Base-by-base conservation (phyloP, 2,329 filamentous ascomycete genomes). In the Thelonectria rubi region DNA sequence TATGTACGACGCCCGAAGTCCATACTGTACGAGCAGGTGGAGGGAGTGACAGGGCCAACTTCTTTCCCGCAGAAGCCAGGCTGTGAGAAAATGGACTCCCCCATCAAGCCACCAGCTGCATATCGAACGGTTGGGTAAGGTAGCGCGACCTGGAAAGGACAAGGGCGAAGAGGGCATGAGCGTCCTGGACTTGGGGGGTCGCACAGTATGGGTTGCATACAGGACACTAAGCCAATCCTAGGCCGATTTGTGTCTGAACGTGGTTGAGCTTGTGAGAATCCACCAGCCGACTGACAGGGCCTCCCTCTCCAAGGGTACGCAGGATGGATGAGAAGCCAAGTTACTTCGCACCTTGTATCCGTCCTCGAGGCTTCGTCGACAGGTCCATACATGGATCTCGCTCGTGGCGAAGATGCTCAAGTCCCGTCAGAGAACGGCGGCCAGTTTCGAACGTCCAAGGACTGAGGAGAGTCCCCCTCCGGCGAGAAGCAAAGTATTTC, bases 211-310 rank as follows among this genome's bases (percentile, higher is more conserved):
- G 40, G 40, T 17, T 60, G 52, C 58, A 55, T 52, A 55, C 56
- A 63, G 52, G 58, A 55, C 62, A 64, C 69, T 72, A 71, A 54
- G 26, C 67, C 67, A 65, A 54, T 62, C 57, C 69, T 63, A 63
- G 65, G 47, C 62, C 46, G 26, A 72, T 63, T 53, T 60, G 65
- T 72, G 63, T 72, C 58, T 37, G 26, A 66, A 68, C 55, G 53
- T 63, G 60, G 70, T 55, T 60, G 62, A 60, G 63, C 64, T 67
- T 67, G 63, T 63, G 62, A 69, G 68, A 65, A 65, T 68, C 69
- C 69, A 72, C 69, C 56, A 60, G 59, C 61, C 62, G 53, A 62
- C 67, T 69, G 69, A 61, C 69, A 69, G 70, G 70, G 68, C 60
- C 57, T 58, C 46, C 39, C 45, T 62, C 58, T 49, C 34, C 21